A percentile compares a stretch with the other conserved stretches of the same genome.
Evolutionary conservation across 192 early-diverging fungal species (phyloP).

Genomic region (Backusella psychrophila): DNA sequence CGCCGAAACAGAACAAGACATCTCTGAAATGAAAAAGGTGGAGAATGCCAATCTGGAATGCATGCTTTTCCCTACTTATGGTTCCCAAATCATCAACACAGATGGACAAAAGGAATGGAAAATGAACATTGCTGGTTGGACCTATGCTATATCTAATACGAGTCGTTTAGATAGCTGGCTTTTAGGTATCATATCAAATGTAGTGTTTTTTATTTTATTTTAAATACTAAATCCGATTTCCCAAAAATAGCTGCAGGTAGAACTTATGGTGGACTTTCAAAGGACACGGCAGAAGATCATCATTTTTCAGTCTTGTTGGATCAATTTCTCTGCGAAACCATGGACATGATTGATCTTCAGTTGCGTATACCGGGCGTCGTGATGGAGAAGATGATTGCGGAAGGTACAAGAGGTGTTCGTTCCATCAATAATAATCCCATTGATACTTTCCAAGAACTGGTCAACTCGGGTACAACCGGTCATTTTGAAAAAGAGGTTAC

Average conservation of each 20-base stretch:
- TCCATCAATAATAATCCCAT: neutral
- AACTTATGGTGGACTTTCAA: slow-evolving; percentile 22
- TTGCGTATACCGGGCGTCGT: slow-evolving; percentile 5
- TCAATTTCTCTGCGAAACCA: slow-evolving; percentile 22
- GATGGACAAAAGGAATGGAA: slow-evolving; percentile 17
- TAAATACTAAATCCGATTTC: neutral
- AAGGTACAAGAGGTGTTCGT: neutral
- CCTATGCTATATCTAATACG: slow-evolving; percentile 19
- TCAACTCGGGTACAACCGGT: neutral
- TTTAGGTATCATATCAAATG: slow-evolving; percentile 21
- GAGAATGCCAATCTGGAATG: slow-evolving; percentile 14
- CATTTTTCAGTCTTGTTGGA: slow-evolving; percentile 25
- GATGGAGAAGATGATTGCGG: neutral
- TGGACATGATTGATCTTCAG: slow-evolving; percentile 19
- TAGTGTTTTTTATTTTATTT: neutral
- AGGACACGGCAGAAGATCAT: slow-evolving; percentile 11
- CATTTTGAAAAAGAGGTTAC: neutral
- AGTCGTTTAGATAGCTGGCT: slow-evolving; percentile 22
- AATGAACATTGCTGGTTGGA: slow-evolving; percentile 25
- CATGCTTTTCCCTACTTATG: slow-evolving; percentile 37
- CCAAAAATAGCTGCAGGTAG: slow-evolving; percentile 16
- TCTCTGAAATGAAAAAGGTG: neutral
- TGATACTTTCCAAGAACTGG: neutral
- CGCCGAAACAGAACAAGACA: neutral
- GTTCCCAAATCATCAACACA: neutral